Base-by-base conservation (phyloP, 202 grass and related monocot genomes). In the Saccharum hybrid region DNA sequence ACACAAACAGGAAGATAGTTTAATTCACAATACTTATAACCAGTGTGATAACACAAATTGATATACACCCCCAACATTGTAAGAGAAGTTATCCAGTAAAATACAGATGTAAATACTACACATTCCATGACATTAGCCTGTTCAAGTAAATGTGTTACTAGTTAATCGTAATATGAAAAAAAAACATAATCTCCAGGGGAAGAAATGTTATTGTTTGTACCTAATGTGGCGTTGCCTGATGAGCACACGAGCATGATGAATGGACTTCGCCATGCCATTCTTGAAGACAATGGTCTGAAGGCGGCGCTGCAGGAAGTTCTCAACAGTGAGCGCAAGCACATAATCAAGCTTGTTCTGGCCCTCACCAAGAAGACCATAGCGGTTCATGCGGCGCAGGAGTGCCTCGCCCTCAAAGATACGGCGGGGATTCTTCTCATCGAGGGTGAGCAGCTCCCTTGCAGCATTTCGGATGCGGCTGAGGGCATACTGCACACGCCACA, bases 281-380 rank as follows among this genome's bases (percentile, higher is more conserved):
- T 94, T 92, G 71, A 94, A 94, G 59, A 90, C 85, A 19, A 92
- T 89, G 5, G 90, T 94, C 69, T 94, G 92, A 34, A 94, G 92
- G 3, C 90, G 88, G 16, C 82, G 76, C 40, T 91, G 89, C 3
- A 94, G 79, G 23, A 94, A 94, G 68, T 94, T 90, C 84, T 94
- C 89, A 8, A 94, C 92, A 19, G 92, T 94, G 31, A 94, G 89
- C 0, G 85, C 92, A 45, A 94, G 82, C 34, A 94, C 90, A 0
- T 94, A 94, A 81, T 94, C 92, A 4, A 94, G 89, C 87, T 94
- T 94, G 85, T 88, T 84, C 82, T 94, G 90, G 26, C 63, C 83
- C 85, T 92, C 90, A 1, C 88, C 78, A 11, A 94, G 86, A 19
- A 94, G 89, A 4, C 89, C 92, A 71, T 94, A 89, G n/a, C 86